Evolutionary conservation across 106 monocot species (phyloP).

Genomic region (Chionographis japonica): DNA sequence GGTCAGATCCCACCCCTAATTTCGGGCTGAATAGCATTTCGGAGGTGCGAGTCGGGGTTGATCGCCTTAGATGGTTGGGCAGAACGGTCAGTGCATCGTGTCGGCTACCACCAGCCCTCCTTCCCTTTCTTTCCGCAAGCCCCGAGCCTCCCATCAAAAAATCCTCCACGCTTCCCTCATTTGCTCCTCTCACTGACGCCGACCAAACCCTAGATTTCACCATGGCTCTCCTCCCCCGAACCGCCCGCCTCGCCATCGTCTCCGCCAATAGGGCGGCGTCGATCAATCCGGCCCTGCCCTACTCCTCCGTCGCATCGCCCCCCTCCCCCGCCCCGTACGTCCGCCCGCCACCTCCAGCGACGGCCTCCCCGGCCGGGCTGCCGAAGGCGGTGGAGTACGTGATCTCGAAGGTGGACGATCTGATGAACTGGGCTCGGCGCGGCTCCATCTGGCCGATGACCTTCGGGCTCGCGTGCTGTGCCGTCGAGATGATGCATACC

Average conservation of each 20-base stretch:
- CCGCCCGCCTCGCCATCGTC: slow-evolving; percentile 55
- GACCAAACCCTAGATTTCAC: slow-evolving; percentile 13
- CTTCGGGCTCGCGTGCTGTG: slow-evolving; percentile 97
- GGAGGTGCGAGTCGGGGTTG: too few relatives aligned
- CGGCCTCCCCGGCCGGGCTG: slow-evolving; percentile 48
- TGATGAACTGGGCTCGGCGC: slow-evolving; percentile 89
- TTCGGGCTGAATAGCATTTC: too few relatives aligned
- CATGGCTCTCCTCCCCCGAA: slow-evolving; percentile 80
- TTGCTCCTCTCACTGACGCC: not conserved
- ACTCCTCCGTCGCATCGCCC: slow-evolving; percentile 27
- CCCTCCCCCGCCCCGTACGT: slow-evolving; percentile 41
- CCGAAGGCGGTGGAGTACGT: slow-evolving; percentile 95
- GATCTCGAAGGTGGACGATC: slow-evolving; percentile 96
- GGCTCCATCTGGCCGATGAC: slow-evolving; percentile 95
- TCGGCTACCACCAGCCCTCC: too few relatives aligned
- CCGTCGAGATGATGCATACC: slow-evolving; percentile 99
- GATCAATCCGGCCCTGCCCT: slow-evolving; percentile 15
- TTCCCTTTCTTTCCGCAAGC: too few relatives aligned
- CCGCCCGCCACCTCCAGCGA: slow-evolving; percentile 40
- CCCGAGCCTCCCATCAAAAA: too few relatives aligned
- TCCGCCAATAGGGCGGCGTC: slow-evolving; percentile 27
- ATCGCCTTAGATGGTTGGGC: too few relatives aligned
- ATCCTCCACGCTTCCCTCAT: not conserved
- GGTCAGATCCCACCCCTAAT: too few relatives aligned
- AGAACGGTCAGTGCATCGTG: too few relatives aligned